Base-by-base conservation (phyloP, 139 green algal genomes). In the Chlorella ohadii region DNA sequence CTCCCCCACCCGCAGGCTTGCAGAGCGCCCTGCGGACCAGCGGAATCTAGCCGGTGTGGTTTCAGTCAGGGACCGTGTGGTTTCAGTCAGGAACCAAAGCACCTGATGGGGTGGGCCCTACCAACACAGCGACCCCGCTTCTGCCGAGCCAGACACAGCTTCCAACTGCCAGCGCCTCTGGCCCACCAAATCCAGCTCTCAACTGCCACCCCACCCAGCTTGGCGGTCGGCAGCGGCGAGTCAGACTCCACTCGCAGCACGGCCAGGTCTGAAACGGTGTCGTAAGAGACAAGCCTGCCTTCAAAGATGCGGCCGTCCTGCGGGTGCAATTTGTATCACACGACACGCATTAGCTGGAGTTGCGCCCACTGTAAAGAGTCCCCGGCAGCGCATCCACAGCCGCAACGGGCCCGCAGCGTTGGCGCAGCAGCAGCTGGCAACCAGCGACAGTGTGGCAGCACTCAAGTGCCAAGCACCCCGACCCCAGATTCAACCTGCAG, bases 281-380 rank as follows among this genome's bases (percentile, higher is more conserved):
- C 93, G 17, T 87, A 90, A 70, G 68, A 88, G 9, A 92, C 68
- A 17, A 97, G 77, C 28, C 88, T 63, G 0, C 86, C 94, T 38
- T 96, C 79, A 82, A 96, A 95, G 39, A 92, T 88, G 41, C 94
- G 88, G 0, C 94, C 94, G 82, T 97, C 94, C 80, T 94, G 90
- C 67, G 31, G 33, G 17, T 31, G 15, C 12, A 17, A 9, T 33
- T n/a, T n/a, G n/a, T n/a, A n/a, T n/a, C n/a, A n/a, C n/a, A n/a
- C n/a, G n/a, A n/a, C n/a, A n/a, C n/a, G n/a, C n/a, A n/a, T n/a
- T n/a, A n/a, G n/a, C n/a, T n/a, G n/a, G n/a, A n/a, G n/a, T n/a
- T n/a, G n/a, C n/a, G n/a, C n/a, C n/a, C n/a, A n/a, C n/a, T n/a
- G n/a, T n/a, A n/a, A n/a, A n/a, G n/a, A n/a, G n/a, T n/a, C n/a